phyloP scores from a whole-genome alignment of 805 yeast species.

The Ogataea zsoltii region DNA sequence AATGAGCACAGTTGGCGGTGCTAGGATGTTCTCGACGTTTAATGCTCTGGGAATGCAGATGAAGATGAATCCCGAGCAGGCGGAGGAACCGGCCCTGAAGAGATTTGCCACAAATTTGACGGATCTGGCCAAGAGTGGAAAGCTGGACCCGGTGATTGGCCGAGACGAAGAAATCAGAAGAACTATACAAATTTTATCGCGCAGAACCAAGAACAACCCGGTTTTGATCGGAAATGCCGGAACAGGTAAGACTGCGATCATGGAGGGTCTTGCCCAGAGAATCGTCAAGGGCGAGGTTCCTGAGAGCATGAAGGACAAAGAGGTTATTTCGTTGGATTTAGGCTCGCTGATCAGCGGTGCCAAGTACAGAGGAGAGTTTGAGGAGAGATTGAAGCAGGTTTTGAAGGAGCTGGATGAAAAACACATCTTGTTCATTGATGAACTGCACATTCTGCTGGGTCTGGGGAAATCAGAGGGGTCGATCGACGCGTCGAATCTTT shows the following conservation, averaged over 20 bases:
- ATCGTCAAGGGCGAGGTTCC: slow-evolving; percentile 92
- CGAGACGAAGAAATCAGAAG: slow-evolving; percentile 93
- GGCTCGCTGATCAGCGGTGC: slow-evolving; percentile 94
- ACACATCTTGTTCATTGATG: slow-evolving; percentile 85
- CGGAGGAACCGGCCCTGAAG: slow-evolving; percentile 75
- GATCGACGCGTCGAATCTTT: slow-evolving; percentile 90
- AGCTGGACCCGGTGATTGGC: slow-evolving; percentile 95
- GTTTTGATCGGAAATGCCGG: slow-evolving; percentile 96
- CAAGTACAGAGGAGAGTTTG: slow-evolving; percentile 94
- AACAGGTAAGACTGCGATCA: slow-evolving; percentile 95
- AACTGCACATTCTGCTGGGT: slow-evolving; percentile 85
- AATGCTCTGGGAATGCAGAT: slow-evolving; percentile 20
- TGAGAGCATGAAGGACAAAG: slow-evolving; percentile 85
- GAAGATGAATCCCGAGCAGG: slow-evolving; percentile 36
- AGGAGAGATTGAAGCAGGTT: slow-evolving; percentile 80
- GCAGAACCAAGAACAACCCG: slow-evolving; percentile 95
- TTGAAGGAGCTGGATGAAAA: slow-evolving; percentile 80
- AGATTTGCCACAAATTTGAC: slow-evolving; percentile 87
- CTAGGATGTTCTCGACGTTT: slow-evolving; percentile 18
- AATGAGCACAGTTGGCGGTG: background rate
- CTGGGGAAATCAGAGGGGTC: slow-evolving; percentile 93
- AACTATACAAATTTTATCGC: slow-evolving; percentile 86
- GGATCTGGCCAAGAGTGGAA: slow-evolving; percentile 82
- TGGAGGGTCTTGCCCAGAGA: slow-evolving; percentile 96
- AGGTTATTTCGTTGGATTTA: slow-evolving; percentile 79